phyloP scores from a whole-genome alignment of 805 yeast species.

The Naumovozyma dairenensis region DNA sequence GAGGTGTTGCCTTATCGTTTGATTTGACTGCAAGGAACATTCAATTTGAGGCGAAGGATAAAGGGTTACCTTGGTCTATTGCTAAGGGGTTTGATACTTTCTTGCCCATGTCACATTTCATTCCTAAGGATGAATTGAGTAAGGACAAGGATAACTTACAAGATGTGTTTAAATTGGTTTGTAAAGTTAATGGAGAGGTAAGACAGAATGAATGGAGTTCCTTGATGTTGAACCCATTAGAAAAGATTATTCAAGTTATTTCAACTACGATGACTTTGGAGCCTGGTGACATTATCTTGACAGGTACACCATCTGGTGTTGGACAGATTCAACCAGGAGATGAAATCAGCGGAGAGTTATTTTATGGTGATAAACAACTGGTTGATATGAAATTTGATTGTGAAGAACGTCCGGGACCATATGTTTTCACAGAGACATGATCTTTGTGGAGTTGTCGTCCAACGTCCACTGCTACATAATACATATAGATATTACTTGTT shows the following conservation, averaged over 20 bases:
- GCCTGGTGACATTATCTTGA: slow-evolving; percentile 81
- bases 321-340: slow-evolving; percentile 79
- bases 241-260: slow-evolving; percentile 68
- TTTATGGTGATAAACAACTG: slow-evolving; percentile 45
- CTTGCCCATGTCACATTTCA: slow-evolving; percentile 70
- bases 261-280: slow-evolving; percentile 85
- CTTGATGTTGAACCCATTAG: slow-evolving; percentile 83
- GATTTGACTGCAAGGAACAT: slow-evolving; percentile 95
- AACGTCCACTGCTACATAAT: too few species aligned
- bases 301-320: slow-evolving; percentile 99
- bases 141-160: slow-evolving; percentile 40
- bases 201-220: slow-evolving; percentile 68
- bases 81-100: slow-evolving; percentile 97
- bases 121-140: slow-evolving; percentile 57
- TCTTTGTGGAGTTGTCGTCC: background rate
- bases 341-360: slow-evolving; percentile 51
- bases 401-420: slow-evolving; percentile 49
- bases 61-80: slow-evolving; percentile 94
- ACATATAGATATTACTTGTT: too few species aligned
- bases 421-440: slow-evolving; percentile 38
- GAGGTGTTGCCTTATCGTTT: slow-evolving; percentile 80
- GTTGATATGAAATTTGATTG: slow-evolving; percentile 35
- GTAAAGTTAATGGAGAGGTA: slow-evolving; percentile 52
- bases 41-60: slow-evolving; percentile 86
- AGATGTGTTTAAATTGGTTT: slow-evolving; percentile 19